Evolutionary conservation across 2,329 filamentous ascomycete genomes (phyloP), one percentile per base, ranked within the genome.

Genomic region (Fusarium verticillioides): DNA sequence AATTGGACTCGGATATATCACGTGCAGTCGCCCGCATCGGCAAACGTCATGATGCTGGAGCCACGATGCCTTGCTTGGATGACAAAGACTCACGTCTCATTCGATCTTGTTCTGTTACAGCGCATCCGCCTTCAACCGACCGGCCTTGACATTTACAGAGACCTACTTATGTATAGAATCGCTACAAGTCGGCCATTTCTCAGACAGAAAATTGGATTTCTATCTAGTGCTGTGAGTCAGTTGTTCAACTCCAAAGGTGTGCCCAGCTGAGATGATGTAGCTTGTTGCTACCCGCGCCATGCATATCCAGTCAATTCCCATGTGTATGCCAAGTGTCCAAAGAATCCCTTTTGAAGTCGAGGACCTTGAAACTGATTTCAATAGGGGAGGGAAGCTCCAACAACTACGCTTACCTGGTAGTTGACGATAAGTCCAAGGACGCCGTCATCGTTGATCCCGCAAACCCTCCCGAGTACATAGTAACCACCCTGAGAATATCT

Each of bases 271-370:
- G 43, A 59, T 59, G 57, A 53, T 65, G 42, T 61, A 69, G 60
- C 49, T 68, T 37, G 64, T 73, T 49, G 52, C 72, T 66, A 77
- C 77, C 37, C 73, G 79, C 77, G 70, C 75, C 75, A 96, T 96
- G 94, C 93, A 96, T 89, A 92, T 96, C 84, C 89, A 94, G 83
- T 93, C 93, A 76, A 96, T 96, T 83, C 93, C 93, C 64, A 96
- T 96, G 93, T 96, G 94, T 95, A 89, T 79, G 91, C 85, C n/a
- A 30, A 56, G 11, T 26, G 21, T 26, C 37, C 40, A 40, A 21
- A 34, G 30, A 16, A 16, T 34, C 26, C 16, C 28, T 9, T 15
- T 21, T 7, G 18, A 26, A 44, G 12, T 18, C 18, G n/a, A 15
- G 10, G 34, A 49, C 9, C 26, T 34, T 28, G 34, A 26, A 42